A percentile compares a stretch with the other conserved stretches of the same genome.
phyloP scores from a whole-genome alignment of 441 rosid genomes.

The Euphorbia corollata region DNA sequence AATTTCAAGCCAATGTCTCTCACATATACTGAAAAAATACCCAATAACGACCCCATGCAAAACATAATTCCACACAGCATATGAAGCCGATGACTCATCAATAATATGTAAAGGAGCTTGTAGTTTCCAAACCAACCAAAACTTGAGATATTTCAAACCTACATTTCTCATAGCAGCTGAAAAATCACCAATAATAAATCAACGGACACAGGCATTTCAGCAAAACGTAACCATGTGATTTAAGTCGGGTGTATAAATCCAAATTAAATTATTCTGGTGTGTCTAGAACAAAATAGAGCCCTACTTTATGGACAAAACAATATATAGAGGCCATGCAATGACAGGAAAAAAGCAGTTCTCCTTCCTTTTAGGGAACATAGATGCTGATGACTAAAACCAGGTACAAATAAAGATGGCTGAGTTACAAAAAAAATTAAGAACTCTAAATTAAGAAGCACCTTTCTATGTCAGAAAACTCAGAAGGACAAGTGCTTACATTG shows the following conservation, averaged over 20 bases:
- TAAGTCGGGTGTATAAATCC: too few relatives aligned
- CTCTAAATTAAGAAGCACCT: not conserved
- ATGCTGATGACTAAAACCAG: not conserved
- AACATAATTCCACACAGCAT: not conserved
- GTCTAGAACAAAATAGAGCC: too few relatives aligned
- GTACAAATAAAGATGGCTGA: conserved; percentile 1
- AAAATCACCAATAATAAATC: too few relatives aligned
- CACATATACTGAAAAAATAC: not conserved
- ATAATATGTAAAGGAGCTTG: not conserved
- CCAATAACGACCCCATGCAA: not conserved
- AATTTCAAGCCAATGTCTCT: conserved; percentile 5
- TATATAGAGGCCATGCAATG: too few relatives aligned
- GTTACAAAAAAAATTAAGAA: not conserved
- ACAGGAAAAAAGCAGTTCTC: not conserved
- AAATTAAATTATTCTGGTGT: too few relatives aligned
- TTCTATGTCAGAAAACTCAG: not conserved
- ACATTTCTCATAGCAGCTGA: not conserved
- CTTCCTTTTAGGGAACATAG: not conserved
- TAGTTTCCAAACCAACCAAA: not conserved
- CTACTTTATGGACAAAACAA: too few relatives aligned
- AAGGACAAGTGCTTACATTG: conserved; percentile 45
- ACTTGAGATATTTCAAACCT: not conserved
- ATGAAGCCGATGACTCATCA: not conserved
- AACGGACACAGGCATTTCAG: too few relatives aligned
- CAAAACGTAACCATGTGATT: too few relatives aligned